Percentiles rank a stretch among this genome's conserved stretches.
Conservation (phyloP, 305 asterid species). For the Fraxinus platypoda region DNA sequence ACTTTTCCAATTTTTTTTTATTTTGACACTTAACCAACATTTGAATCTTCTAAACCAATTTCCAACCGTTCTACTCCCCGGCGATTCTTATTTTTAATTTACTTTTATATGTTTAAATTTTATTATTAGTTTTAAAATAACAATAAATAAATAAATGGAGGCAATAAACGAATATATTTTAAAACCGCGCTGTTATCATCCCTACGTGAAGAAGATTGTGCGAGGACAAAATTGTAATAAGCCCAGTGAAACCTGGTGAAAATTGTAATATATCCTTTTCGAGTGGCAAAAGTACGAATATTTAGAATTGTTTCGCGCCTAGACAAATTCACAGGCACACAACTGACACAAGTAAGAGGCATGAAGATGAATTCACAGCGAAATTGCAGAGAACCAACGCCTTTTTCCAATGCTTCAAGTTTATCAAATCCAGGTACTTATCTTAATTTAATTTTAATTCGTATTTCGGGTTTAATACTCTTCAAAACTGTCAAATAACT, state of each 20-base stretch:
- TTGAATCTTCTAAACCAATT: too few species aligned
- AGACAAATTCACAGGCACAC: not conserved
- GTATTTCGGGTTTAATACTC: not conserved
- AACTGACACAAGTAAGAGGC: not conserved
- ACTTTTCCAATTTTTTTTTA: too few species aligned
- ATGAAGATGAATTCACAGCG: conserved; percentile 31
- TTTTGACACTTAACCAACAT: too few species aligned
- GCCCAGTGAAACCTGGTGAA: not conserved
- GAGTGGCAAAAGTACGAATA: not conserved
- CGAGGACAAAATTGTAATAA: not conserved
- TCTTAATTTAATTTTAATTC: not conserved
- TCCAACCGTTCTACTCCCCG: not conserved
- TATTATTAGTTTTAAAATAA: too few species aligned
- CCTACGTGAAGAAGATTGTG: not conserved
- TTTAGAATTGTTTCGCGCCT: not conserved
- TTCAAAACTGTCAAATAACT: not conserved
- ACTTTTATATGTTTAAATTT: too few species aligned
- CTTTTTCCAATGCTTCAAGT: conserved; percentile 32
- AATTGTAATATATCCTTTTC: not conserved
- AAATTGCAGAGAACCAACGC: conserved; percentile 39
- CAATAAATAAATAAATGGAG: too few species aligned
- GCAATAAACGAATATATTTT: too few species aligned
- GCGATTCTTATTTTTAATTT: too few species aligned
- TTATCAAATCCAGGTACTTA: conserved; percentile 29
- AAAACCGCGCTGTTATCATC: not conserved